Evolutionary conservation across 192 early-diverging fungal genomes (phyloP).

Genomic region (Funneliformis geosporum): DNA sequence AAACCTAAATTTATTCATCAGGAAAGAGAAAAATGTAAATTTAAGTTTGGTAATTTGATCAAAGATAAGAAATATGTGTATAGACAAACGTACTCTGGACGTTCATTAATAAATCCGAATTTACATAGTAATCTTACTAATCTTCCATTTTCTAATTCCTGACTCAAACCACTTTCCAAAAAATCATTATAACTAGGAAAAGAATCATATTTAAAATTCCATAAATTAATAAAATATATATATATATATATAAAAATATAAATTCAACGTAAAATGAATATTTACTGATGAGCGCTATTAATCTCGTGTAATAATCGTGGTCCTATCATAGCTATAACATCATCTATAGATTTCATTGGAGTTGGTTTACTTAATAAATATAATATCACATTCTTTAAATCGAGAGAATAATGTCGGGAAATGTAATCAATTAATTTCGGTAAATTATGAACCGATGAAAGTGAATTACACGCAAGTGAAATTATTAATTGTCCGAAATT

Average conservation of each 20-base stretch:
- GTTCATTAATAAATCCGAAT: slow-evolving; percentile 77
- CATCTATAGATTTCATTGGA: slow-evolving; percentile 74
- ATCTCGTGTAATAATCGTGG: slow-evolving; percentile 76
- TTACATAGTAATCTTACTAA: slow-evolving; percentile 86
- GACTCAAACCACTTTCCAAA: slow-evolving; percentile 73
- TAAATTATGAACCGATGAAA: slow-evolving; percentile 68
- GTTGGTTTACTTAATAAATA: slow-evolving; percentile 77
- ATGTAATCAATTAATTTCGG: slow-evolving; percentile 78
- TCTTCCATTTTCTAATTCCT: slow-evolving; percentile 92
- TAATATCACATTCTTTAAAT: slow-evolving; percentile 82
- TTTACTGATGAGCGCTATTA: slow-evolving; percentile 70
- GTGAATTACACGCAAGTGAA: slow-evolving; percentile 73
- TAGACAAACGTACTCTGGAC: slow-evolving; percentile 29
- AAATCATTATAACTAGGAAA: slow-evolving; percentile 66
- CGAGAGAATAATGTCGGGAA: slow-evolving; percentile 70
- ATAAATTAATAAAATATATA: neutral
- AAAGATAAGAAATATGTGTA: neutral
- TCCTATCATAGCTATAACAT: slow-evolving; percentile 76
- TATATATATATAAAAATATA: neutral
- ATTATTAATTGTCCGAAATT: slow-evolving; percentile 81
- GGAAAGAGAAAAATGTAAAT: neutral
- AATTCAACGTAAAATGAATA: neutral
- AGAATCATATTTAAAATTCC: neutral
- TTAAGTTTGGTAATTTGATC: slow-evolving; percentile 4
- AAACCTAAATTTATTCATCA: slow-evolving; percentile 54